Conservation (phyloP, 164 flowering plant genomes). For the Akebia trifoliata region DNA sequence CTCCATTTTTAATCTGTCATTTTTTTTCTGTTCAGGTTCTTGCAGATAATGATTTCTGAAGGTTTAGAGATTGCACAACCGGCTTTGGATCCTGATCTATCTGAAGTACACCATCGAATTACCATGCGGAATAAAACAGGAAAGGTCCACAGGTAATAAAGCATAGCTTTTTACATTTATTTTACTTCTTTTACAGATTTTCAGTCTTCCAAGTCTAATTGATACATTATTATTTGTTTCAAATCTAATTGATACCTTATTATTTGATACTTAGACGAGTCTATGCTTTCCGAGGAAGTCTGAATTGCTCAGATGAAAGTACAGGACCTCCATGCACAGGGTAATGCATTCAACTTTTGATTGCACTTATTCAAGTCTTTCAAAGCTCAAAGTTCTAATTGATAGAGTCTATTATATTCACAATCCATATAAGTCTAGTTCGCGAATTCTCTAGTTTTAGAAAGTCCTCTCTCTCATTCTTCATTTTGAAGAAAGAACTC, state of each 20-base stretch:
- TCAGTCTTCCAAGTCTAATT: not conserved
- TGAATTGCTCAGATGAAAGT: constrained; percentile 47
- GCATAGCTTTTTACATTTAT: not conserved
- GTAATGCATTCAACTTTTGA: constrained; percentile 27
- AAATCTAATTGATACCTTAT: not conserved
- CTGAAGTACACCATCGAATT: constrained; percentile 79
- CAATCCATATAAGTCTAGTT: no score
- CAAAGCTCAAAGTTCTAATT: not conserved
- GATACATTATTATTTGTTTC: not conserved
- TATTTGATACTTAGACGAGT: constrained; percentile 38
- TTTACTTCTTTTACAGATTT: not conserved
- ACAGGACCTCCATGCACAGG: constrained; percentile 78
- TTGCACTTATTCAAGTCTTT: not conserved
- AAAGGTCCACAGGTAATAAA: constrained; percentile 55
- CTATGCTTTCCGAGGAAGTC: constrained; percentile 37
- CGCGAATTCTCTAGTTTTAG: no score
- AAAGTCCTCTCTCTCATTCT: no score
- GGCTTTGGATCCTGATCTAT: constrained; percentile 53
- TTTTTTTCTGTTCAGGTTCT: constrained; percentile 21
- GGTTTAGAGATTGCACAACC: constrained; percentile 90
- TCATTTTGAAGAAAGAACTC: no score
- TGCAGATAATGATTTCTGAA: constrained; percentile 33
- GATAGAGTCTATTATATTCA: no score
- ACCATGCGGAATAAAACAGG: constrained; percentile 52
- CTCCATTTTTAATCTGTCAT: not conserved